Conservation (phyloP, 1,284 basidiomycete species). For the Trametes hirsuta region DNA sequence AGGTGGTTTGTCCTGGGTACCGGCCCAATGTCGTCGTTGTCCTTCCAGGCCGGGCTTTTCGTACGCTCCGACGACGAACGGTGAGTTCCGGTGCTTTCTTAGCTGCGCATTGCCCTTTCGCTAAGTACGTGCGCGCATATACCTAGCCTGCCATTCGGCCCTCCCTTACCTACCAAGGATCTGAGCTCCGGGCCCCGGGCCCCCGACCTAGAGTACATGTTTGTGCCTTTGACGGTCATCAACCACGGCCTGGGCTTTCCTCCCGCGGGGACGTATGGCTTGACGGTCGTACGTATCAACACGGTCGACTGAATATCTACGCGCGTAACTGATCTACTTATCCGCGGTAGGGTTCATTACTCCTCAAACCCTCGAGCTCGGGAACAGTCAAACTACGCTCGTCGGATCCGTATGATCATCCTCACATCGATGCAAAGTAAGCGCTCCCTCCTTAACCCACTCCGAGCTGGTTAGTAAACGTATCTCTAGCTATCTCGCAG, state of each 20-base stretch:
- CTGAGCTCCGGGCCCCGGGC: constrained; percentile 34
- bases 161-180: constrained; percentile 21
- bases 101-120: background rate
- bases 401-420: constrained; percentile 39
- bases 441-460: constrained; percentile 10
- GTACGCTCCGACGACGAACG: constrained; percentile 37
- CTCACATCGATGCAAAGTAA: constrained; percentile 45
- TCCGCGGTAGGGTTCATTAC: constrained; percentile 29
- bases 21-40: constrained; percentile 34
- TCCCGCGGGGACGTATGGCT: constrained; percentile 28
- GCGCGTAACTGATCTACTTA: background rate
- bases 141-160: constrained; percentile 24
- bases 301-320: background rate
- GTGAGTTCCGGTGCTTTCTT: constrained; percentile 12
- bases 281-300: constrained; percentile 30
- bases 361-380: constrained; percentile 32
- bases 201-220: constrained; percentile 43
- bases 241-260: constrained; percentile 26
- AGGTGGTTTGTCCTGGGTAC: constrained; percentile 38
- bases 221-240: constrained; percentile 34
- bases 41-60: constrained; percentile 32
- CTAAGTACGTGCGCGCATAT: background rate
- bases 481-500: constrained; percentile 25
- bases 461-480: background rate
- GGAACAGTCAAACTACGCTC: constrained; percentile 42